A percentile compares a stretch with the other conserved stretches of the same genome.
Evolutionary conservation across 495 filamentous ascomycete species (phyloP).

Genomic region (Cairneyella variabilis): DNA sequence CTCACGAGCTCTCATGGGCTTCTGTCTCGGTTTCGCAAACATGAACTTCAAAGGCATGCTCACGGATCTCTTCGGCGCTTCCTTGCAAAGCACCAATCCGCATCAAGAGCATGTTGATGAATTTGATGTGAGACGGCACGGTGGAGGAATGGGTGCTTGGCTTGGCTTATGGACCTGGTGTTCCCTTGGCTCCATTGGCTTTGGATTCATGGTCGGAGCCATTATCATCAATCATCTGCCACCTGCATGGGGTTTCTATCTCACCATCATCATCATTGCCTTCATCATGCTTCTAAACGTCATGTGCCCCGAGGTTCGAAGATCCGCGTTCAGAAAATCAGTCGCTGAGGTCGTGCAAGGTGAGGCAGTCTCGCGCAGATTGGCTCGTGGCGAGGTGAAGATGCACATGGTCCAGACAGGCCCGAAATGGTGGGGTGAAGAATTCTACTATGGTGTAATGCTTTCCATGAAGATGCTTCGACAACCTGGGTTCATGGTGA

Average conservation of each 20-base stretch:
- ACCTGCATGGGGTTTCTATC: conserved; percentile 71
- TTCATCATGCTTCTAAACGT: conserved; percentile 61
- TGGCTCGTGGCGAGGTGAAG: conserved; percentile 69
- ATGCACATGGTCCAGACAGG: conserved; percentile 66
- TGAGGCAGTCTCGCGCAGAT: conserved; percentile 42
- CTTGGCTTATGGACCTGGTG: conserved; percentile 75
- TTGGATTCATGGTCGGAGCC: conserved; percentile 68
- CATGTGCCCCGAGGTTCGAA: conserved; percentile 59
- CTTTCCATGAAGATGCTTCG: conserved; percentile 62
- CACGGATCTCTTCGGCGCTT: conserved; percentile 70
- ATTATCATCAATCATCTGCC: conserved; percentile 54
- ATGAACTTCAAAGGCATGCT: conserved; percentile 70
- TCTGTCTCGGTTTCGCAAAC: conserved; percentile 67
- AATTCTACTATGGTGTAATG: conserved; percentile 65
- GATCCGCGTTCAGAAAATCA: conserved; percentile 59
- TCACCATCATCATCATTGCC: conserved; percentile 59
- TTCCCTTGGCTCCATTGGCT: conserved; percentile 59
- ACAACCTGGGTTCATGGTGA: conserved; percentile 67
- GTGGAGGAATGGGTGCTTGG: conserved; percentile 74
- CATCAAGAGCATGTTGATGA: conserved; percentile 64
- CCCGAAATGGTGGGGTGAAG: conserved; percentile 70
- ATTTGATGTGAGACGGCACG: conserved; percentile 62
- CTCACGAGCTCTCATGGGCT: conserved; percentile 57
- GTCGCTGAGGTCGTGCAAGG: conserved; percentile 54
- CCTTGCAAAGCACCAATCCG: conserved; percentile 63